Percentiles rank a stretch among this genome's conserved stretches.
These are phyloP conservation scores for Hirsutella rhossiliensis DNA, from an alignment of 2,329 filamentous ascomycete genomes.

Conservation along the genomic window DNA sequence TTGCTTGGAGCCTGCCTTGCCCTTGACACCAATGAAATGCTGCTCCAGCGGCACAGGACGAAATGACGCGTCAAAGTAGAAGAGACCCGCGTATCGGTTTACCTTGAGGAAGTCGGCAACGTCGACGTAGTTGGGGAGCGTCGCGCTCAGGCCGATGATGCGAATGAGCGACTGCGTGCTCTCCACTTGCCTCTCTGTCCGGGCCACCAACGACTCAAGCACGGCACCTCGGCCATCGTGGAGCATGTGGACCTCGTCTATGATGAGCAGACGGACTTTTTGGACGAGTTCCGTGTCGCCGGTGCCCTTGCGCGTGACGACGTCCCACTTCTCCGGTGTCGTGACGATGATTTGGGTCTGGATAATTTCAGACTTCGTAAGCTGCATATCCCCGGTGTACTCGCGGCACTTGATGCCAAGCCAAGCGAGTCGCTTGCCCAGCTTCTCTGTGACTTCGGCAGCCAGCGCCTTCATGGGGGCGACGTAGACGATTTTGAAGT, in stretches of 20 bases:
- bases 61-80: conserved; percentile 96
- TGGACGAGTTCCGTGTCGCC: conserved; percentile 96
- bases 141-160: conserved; percentile 90
- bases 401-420: conserved; percentile 85
- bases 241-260: conserved; percentile 98
- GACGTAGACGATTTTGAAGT: conserved; percentile 98
- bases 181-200: conserved; percentile 92
- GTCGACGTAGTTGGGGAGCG: conserved; percentile 90
- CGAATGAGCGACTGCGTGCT: conserved; percentile 96
- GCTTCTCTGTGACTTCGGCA: conserved; percentile 89
- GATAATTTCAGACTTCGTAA: conserved; percentile 92
- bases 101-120: conserved; percentile 96
- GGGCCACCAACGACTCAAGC: conserved; percentile 85
- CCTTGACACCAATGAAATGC: conserved; percentile 93
- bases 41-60: conserved; percentile 92
- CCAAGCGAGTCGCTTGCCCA: conserved; percentile 87
- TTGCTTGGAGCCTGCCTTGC: conserved; percentile 69
- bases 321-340: conserved; percentile 98
- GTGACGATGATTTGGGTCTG: conserved; percentile 97
- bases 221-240: conserved; percentile 96
- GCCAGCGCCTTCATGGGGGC: conserved; percentile 98
- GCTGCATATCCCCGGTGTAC: conserved; percentile 95
- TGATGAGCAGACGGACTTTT: conserved; percentile 90
- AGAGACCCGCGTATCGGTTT: conserved; percentile 82
- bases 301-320: conserved; percentile 91